Evolutionary conservation across 73 alveolate species (phyloP), one percentile per base, ranked within the genome.

Genomic region (Chromera velia): DNA sequence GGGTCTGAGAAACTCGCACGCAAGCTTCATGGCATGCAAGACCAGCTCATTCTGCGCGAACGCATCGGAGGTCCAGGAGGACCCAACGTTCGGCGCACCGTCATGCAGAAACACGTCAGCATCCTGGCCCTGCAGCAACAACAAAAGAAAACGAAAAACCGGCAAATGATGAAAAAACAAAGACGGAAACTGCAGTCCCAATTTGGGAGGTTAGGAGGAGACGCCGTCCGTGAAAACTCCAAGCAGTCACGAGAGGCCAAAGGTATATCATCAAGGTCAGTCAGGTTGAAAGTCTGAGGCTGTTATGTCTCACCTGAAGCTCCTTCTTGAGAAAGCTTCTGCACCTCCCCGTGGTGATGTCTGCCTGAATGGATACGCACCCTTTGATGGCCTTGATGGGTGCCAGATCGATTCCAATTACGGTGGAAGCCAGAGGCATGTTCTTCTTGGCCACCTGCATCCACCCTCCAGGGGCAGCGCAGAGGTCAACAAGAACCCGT

Each of bases 401-500:
- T 63, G 88, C 99, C 72, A 97, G 90, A 88, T 97, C 99, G 49
- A 97, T 91, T 28, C 99, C 99, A 33, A 97, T 93, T 68, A 93
- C 95, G 63, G 94, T 91, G 69, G 98, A 88, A 0, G 96, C 92
- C 68, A 85, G 83, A 33, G 90, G 88, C 86, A 88, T 82, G 74
- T 70, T 83, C 32, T 75, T 31, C 55, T 70, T 74, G 31, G 84
- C 85, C 48, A 83, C 87, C 70, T 74, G 96, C 49, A 90, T 83
- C 99, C 99, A 97, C 1, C 99, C 99, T 27, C 99, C 99, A 47
- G 99, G 99, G 27, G 99, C 99, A 29, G 99, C 99, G 89, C 99
- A 97, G 74, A 97, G 94, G 92, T 97, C 99, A 31, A 97, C 91
- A 65, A 94, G 88, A 34, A 92, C 95, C 73, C 33, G 34, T 28